Percentiles rank a stretch among this genome's conserved stretches.
phyloP scores from a whole-genome alignment of 139 green algal genomes.

The Nannochloris sp. region DNA sequence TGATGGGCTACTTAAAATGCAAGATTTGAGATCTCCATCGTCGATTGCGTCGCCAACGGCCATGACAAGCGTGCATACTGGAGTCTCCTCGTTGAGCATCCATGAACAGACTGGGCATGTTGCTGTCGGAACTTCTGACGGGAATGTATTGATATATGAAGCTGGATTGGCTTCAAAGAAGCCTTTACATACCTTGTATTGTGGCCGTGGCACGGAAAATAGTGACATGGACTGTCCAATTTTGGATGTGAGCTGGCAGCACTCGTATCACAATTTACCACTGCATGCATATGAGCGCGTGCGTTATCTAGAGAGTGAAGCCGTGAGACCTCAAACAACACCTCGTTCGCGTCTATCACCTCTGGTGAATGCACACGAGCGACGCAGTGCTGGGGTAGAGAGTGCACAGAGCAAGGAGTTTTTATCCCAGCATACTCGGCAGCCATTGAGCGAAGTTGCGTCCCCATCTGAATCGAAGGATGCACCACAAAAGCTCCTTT shows the following conservation, averaged over 20 bases:
- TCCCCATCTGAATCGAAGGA: no score
- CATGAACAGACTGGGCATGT: constrained; percentile 16
- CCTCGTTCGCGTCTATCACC: no score
- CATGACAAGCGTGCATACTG: neutral
- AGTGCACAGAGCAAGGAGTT: no score
- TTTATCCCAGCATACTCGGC: no score
- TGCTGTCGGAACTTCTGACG: constrained; percentile 20
- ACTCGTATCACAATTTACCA: constrained; percentile 9
- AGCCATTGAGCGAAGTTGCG: no score
- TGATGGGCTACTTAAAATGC: constrained; percentile 2
- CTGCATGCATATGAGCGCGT: neutral
- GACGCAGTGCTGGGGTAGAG: no score
- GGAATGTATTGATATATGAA: constrained; percentile 20
- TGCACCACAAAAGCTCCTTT: no score
- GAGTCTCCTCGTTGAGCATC: constrained; percentile 9
- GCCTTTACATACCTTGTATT: constrained; percentile 5
- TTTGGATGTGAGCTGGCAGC: constrained; percentile 28
- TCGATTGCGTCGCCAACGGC: neutral
- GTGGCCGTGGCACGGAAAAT: neutral
- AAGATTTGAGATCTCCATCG: constrained; percentile 13
- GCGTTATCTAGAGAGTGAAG: neutral
- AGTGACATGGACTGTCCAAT: constrained; percentile 1
- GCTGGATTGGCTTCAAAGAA: constrained; percentile 4
- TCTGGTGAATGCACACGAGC: no score
- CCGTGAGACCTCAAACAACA: no score